These are phyloP conservation scores for Ogataea methylovora DNA, from an alignment of 805 yeast genomes.

Conservation along the genomic window DNA sequence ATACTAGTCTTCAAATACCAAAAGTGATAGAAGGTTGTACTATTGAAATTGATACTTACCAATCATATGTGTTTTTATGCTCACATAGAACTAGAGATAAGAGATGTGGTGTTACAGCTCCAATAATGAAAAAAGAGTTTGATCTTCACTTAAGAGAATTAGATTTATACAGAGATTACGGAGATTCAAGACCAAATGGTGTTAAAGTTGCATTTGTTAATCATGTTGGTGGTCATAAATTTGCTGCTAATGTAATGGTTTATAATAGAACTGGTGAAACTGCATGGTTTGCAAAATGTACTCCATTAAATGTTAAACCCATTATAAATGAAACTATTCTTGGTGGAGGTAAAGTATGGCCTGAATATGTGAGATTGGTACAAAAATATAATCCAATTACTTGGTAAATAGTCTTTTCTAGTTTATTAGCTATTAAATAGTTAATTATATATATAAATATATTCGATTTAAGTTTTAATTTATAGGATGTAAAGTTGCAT, in stretches of 20 bases:
- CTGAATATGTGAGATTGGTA: constrained; percentile 54
- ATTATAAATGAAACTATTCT: constrained; percentile 72
- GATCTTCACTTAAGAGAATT: constrained; percentile 64
- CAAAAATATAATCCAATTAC: constrained; percentile 46
- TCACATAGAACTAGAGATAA: constrained; percentile 90
- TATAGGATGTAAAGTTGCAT: no score
- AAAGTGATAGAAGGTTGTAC: constrained; percentile 21
- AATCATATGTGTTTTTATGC: constrained; percentile 62
- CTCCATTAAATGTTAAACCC: constrained; percentile 67
- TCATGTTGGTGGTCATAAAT: constrained; percentile 96
- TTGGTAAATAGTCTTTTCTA: constrained; percentile 31
- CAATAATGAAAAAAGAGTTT: constrained; percentile 74
- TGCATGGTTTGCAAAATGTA: constrained; percentile 83
- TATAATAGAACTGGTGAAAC: constrained; percentile 68
- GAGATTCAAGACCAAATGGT: constrained; percentile 72
- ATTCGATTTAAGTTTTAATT: no score
- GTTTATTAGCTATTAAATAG: not conserved
- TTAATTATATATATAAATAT: not conserved
- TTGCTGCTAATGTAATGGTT: constrained; percentile 79
- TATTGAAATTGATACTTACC: constrained; percentile 31
- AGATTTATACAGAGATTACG: constrained; percentile 66
- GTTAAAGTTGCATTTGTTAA: constrained; percentile 63
- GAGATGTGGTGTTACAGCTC: constrained; percentile 91
- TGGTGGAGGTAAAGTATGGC: constrained; percentile 63
- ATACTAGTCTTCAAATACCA: constrained; percentile 11